Base-by-base conservation (phyloP, 306 rosid species). In the Cajanus cajan region DNA sequence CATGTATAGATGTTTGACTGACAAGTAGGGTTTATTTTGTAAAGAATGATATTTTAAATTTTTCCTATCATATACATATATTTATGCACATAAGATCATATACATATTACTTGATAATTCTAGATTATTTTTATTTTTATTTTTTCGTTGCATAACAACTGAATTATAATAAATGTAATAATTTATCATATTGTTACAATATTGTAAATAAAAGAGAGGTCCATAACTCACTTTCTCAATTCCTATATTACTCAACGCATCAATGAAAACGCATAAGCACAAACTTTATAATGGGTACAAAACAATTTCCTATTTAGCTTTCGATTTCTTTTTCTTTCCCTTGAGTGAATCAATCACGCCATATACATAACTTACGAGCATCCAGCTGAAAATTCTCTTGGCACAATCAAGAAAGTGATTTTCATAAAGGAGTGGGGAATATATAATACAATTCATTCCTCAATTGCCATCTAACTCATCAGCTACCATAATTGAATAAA, bases 331-430 rank as follows among this genome's bases (percentile, higher is more conserved):
- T 68, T 52, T 40, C 54, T n/a, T 54, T 54, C 24, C 41, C 18
- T 13, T 47, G 40, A 45, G 40, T 78, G 82, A 47, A 61, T 25
- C 67, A 52, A 61, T 61, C 44, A 79, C 70, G 77, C 74, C 58
- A 48, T 40, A 39, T 21, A 55, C 19, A 36, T 4, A 59, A 25
- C 10, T 44, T 21, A 22, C 52, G 68, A 72, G 82, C 71, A 82
- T 65, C 74, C 48, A 63, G 63, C 19, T 37, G 37, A 50, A 80
- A 75, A 87, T 76, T 81, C 83, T 63, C 74, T 10, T 62, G 63
- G 55, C 78, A 67, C 71, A 62, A 54, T 57, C 73, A 51, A 51
- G 18, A 71, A 81, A 81, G 70, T 68, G 28, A 52, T 40, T 52
- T 65, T 73, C 37, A 51, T 28, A 52, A 58, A 80, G 28, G 74